A percentile compares a stretch with the other conserved stretches of the same genome.
Evolutionary conservation across 768 basidiomycete genomes (phyloP).

Genomic region (Artomyces pyxidatus): DNA sequence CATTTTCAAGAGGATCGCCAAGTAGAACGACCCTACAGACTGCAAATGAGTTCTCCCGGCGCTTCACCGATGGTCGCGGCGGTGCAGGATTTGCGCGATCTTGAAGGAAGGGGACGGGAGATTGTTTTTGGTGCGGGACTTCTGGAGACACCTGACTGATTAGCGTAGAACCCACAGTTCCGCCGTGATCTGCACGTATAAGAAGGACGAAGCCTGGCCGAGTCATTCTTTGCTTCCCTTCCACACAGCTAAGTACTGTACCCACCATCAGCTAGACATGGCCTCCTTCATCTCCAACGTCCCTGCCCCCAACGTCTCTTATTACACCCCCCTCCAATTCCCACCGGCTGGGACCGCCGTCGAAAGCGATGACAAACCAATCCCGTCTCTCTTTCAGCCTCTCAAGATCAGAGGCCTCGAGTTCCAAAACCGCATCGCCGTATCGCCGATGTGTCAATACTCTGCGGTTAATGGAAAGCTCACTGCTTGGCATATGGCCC

Average conservation of each 20-base stretch:
- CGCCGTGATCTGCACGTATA: no score
- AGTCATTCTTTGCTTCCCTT: background rate
- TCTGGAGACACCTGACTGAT: no score
- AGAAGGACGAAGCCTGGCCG: no score
- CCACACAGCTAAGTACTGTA: background rate
- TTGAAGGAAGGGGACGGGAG: no score
- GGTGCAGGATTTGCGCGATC: no score
- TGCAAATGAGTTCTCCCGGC: no score
- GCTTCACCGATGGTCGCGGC: no score
- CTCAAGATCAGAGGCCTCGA: slow-evolving; percentile 32
- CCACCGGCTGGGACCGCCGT: slow-evolving; percentile 38
- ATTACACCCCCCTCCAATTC: slow-evolving; percentile 39
- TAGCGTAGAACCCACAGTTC: no score
- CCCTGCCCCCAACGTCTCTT: slow-evolving; percentile 34
- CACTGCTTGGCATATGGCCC: slow-evolving; percentile 7
- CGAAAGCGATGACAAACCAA: slow-evolving; percentile 29
- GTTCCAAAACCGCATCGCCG: slow-evolving; percentile 24
- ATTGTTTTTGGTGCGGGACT: no score
- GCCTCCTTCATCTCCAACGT: slow-evolving; percentile 22
- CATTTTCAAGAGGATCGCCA: no score
- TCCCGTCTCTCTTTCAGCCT: slow-evolving; percentile 45
- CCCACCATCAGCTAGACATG: background rate
- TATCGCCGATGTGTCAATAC: slow-evolving; percentile 13
- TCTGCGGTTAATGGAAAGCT: background rate
- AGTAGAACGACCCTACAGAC: no score